Evolutionary conservation across 1,284 basidiomycete species (phyloP).

Genomic region (Xerocomus nothofagi): DNA sequence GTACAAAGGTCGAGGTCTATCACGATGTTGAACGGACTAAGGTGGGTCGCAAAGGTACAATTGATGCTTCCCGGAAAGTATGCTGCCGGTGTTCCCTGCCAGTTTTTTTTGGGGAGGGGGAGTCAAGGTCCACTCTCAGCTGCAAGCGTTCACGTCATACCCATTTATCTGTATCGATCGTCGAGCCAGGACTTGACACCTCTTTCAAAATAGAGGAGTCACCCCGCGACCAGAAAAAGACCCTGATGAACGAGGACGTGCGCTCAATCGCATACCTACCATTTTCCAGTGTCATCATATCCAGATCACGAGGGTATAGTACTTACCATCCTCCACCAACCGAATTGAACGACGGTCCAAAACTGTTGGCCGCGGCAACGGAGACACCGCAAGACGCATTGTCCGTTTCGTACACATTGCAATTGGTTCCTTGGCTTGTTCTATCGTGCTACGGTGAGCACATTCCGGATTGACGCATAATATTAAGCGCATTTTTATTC

Average conservation of each 20-base stretch:
- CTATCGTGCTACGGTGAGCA: constrained; percentile 29
- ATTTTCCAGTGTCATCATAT: neutral
- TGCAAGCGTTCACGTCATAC: constrained; percentile 10
- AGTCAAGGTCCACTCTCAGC: neutral
- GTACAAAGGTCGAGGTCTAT: constrained; percentile 29
- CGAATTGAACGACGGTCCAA: constrained; percentile 61
- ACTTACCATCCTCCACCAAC: constrained; percentile 59
- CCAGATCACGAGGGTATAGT: neutral
- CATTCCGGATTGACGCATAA: neutral
- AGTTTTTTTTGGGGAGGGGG: neutral
- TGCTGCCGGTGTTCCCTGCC: constrained; percentile 23
- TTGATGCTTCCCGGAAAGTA: constrained; percentile 23
- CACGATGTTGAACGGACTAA: constrained; percentile 24
- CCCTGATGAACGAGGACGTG: constrained; percentile 19
- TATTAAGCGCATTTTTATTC: constrained; percentile 13
- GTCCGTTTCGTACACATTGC: constrained; percentile 52
- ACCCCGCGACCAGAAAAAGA: constrained; percentile 28
- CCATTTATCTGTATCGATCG: constrained; percentile 24
- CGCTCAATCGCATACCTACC: constrained; percentile 33
- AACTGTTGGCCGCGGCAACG: constrained; percentile 46
- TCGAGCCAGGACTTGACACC: constrained; percentile 15
- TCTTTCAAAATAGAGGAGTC: constrained; percentile 18
- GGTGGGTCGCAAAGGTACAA: constrained; percentile 22
- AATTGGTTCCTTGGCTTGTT: constrained; percentile 46
- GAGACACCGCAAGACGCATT: constrained; percentile 71